These are phyloP conservation scores for Pascua guehoae DNA, from an alignment of 1,284 basidiomycete species.

Conservation along the genomic window DNA sequence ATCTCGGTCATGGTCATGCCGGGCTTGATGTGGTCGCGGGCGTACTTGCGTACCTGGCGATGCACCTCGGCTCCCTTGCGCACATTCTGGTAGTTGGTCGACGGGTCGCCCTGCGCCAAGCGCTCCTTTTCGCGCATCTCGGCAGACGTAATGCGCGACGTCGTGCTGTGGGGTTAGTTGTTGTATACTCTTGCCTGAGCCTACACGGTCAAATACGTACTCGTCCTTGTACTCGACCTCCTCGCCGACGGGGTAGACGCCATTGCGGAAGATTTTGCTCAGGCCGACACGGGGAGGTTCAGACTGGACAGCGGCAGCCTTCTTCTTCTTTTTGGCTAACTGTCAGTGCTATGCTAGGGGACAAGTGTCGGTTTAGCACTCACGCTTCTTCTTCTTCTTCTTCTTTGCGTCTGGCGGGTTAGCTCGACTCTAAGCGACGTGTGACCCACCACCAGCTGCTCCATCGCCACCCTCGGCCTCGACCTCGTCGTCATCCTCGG, in stretches of 20 bases:
- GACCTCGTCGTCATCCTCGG: constrained; percentile 44
- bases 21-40: constrained; percentile 77
- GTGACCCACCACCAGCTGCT: constrained; percentile 24
- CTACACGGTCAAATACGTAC: constrained; percentile 53
- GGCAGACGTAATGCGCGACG: constrained; percentile 82
- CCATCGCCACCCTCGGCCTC: constrained; percentile 39
- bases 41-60: constrained; percentile 79
- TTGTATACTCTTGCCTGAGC: neutral
- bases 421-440: neutral
- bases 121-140: constrained; percentile 84
- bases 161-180: constrained; percentile 57
- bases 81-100: constrained; percentile 80
- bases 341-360: neutral
- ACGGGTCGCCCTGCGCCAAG: constrained; percentile 70
- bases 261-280: constrained; percentile 82
- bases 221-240: constrained; percentile 87
- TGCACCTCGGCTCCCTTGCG: constrained; percentile 94
- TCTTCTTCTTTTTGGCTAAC: constrained; percentile 63
- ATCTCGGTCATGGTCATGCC: constrained; percentile 96
- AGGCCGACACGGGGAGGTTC: constrained; percentile 90
- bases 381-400: constrained; percentile 86
- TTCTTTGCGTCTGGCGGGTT: constrained; percentile 55
- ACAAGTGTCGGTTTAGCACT: constrained; percentile 6
- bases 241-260: constrained; percentile 86
- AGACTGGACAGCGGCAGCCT: constrained; percentile 64